A percentile compares a stretch with the other conserved stretches of the same genome.
phyloP scores from a whole-genome alignment of 2,329 filamentous ascomycete species.

The Fusarium longipes region DNA sequence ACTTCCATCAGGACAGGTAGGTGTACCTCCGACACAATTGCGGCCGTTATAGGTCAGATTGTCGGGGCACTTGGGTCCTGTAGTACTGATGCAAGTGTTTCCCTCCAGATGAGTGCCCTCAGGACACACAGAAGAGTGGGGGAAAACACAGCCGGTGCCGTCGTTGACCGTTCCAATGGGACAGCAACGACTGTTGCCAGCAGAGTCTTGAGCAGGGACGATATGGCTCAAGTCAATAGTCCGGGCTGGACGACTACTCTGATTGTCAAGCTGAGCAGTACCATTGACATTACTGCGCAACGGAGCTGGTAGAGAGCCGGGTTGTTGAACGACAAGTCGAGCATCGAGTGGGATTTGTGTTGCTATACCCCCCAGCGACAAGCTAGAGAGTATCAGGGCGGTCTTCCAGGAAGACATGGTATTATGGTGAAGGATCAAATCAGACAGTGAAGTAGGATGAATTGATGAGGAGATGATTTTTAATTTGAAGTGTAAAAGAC shows the following conservation, averaged over 20 bases:
- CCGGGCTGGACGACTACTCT: neutral
- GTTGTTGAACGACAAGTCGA: constrained; percentile 5
- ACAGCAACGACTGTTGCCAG: constrained; percentile 19
- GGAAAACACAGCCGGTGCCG: constrained; percentile 29
- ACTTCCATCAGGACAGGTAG: constrained; percentile 4
- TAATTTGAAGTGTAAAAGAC: too few species aligned
- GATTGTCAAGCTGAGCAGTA: neutral
- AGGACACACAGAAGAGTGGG: constrained; percentile 26
- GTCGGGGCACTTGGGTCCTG: constrained; percentile 4
- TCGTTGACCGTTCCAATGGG: constrained; percentile 32
- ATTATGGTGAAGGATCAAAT: too few species aligned
- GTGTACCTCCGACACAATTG: neutral
- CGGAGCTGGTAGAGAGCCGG: neutral
- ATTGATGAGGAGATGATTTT: too few species aligned
- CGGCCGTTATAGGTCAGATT: constrained; percentile 14
- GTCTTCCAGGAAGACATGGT: too few species aligned
- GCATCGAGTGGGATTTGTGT: constrained; percentile 5
- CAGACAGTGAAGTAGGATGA: too few species aligned
- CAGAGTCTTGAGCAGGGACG: constrained; percentile 5
- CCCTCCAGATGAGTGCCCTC: constrained; percentile 22
- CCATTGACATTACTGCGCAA: neutral
- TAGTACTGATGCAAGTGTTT: constrained; percentile 22
- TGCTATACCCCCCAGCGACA: neutral
- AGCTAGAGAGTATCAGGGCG: too few species aligned
- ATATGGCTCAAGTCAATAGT: constrained; percentile 20